Conservation (phyloP, 441 rosid genomes). For the Syzygium malaccense region DNA sequence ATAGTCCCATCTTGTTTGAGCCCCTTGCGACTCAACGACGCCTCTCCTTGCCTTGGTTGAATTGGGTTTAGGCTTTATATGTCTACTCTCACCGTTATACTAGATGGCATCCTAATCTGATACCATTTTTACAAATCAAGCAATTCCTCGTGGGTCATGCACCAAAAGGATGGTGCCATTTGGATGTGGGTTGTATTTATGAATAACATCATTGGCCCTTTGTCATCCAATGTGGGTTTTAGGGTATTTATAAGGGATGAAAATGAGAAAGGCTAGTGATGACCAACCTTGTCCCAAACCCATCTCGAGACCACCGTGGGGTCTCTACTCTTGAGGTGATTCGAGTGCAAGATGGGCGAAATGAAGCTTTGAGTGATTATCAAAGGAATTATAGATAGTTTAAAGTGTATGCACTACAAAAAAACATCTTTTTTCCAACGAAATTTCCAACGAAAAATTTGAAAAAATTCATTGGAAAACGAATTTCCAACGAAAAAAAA, state of each 20-base stretch:
- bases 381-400: no score
- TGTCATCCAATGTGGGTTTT: background rate
- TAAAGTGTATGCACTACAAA: no score
- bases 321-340: no score
- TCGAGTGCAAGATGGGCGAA: no score
- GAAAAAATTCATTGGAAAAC: no score
- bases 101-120: background rate
- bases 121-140: background rate
- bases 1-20: background rate
- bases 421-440: no score
- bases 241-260: background rate
- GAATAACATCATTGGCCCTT: background rate
- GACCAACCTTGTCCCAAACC: background rate
- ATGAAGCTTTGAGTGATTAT: no score
- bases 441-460: no score
- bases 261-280: background rate
- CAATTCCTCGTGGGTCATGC: background rate
- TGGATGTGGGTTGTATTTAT: background rate
- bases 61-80: background rate
- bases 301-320: background rate
- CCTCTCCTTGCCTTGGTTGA: background rate
- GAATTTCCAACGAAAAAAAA: no score
- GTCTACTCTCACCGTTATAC: background rate
- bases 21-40: background rate
- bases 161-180: background rate